Percentiles rank a stretch among this genome's conserved stretches.
Evolutionary conservation across 1,284 basidiomycete species (phyloP).

Genomic region (Sanghuangporus baumii): DNA sequence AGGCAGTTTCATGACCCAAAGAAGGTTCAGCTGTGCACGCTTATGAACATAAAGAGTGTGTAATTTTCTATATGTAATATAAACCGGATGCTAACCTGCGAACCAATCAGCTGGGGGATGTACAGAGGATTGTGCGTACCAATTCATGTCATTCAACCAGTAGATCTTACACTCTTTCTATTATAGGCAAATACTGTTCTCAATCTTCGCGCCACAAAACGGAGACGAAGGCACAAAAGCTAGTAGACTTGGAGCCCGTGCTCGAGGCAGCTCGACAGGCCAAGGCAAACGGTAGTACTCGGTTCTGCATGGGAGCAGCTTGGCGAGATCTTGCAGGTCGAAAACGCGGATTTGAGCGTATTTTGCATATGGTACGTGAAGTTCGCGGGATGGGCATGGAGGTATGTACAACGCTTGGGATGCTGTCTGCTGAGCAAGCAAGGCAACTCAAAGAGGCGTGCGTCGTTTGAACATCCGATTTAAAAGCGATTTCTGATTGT

Average conservation of each 20-base stretch:
- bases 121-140: constrained; percentile 82
- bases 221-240: constrained; percentile 79
- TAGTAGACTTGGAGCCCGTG: constrained; percentile 92
- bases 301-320: constrained; percentile 99
- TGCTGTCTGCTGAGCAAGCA: constrained; percentile 95
- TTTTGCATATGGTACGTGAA: constrained; percentile 88
- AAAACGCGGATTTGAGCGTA: constrained; percentile 92
- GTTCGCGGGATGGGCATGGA: constrained; percentile 91
- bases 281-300: constrained; percentile 93
- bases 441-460: constrained; percentile 88
- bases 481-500: background rate
- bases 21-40: constrained; percentile 93
- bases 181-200: constrained; percentile 89
- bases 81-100: background rate
- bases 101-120: constrained; percentile 78
- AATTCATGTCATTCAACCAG: background rate
- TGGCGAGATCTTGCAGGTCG: constrained; percentile 95
- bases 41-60: constrained; percentile 99
- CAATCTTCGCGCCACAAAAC: constrained; percentile 93
- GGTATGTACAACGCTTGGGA: constrained; percentile 97
- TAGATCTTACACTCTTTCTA: background rate
- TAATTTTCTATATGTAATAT: constrained; percentile 22
- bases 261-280: constrained; percentile 87
- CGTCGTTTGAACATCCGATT: constrained; percentile 25
- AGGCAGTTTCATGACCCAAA: constrained; percentile 81